phyloP scores from a whole-genome alignment of 1,284 basidiomycete genomes.

The Fomitopsis palustris region DNA sequence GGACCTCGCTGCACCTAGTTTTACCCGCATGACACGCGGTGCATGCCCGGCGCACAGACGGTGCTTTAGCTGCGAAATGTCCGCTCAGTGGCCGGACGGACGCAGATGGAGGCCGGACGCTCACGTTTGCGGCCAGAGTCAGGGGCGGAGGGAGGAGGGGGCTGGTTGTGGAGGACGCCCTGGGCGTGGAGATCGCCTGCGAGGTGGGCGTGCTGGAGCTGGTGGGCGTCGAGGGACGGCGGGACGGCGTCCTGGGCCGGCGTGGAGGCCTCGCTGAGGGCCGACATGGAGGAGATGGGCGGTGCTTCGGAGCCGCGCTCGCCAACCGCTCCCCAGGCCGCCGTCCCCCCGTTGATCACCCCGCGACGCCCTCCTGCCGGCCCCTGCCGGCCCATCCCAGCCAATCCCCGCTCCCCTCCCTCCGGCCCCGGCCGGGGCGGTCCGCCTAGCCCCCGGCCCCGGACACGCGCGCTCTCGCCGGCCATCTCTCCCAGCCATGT shows the following conservation, averaged over 20 bases:
- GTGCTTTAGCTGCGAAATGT: constrained; percentile 56
- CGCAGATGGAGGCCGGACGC: constrained; percentile 14
- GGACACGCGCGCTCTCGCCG: constrained; percentile 7
- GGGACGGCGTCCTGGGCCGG: constrained; percentile 57
- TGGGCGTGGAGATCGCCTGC: constrained; percentile 38
- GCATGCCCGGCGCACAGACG: constrained; percentile 72
- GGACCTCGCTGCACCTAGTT: constrained; percentile 72
- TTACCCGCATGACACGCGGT: constrained; percentile 78
- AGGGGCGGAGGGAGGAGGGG: constrained; percentile 15
- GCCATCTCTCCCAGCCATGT: constrained; percentile 4
- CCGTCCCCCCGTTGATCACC: constrained; percentile 47
- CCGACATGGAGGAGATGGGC: constrained; percentile 64
- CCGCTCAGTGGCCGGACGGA: constrained; percentile 15
- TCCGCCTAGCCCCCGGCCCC: constrained; percentile 12
- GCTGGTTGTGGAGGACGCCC: constrained; percentile 24
- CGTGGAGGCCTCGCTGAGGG: constrained; percentile 58
- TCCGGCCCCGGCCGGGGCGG: constrained; percentile 7
- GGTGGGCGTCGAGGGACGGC: constrained; percentile 52
- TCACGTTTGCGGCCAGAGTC: constrained; percentile 47
- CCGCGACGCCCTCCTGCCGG: neutral
- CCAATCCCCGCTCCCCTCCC: neutral
- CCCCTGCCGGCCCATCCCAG: neutral
- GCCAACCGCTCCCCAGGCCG: constrained; percentile 27
- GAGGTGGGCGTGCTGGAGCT: constrained; percentile 53
- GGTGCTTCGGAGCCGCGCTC: constrained; percentile 47